phyloP scores from a whole-genome alignment of 139 green algal species.

The Chlorella sp. region DNA sequence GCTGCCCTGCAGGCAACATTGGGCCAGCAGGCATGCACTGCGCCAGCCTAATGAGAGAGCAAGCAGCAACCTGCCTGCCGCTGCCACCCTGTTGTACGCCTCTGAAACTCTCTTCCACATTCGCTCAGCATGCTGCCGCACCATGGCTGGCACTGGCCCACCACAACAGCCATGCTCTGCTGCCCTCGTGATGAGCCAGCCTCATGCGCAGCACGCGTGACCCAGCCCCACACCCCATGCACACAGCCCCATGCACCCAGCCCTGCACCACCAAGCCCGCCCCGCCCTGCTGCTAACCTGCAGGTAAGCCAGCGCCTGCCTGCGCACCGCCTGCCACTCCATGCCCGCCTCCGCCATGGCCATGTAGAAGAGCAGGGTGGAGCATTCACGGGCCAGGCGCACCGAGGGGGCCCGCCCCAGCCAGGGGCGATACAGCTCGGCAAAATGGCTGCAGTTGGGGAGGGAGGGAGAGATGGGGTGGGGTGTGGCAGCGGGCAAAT shows the following conservation, averaged over 20 bases:
- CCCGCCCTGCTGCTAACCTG: background rate
- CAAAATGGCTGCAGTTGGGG: background rate
- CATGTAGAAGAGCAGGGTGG: slow-evolving; percentile 7
- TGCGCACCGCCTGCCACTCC: slow-evolving; percentile 5
- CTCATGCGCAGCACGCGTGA: background rate
- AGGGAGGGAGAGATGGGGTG: background rate
- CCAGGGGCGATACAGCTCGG: background rate
- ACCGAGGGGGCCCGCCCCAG: background rate
- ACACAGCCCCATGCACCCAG: background rate
- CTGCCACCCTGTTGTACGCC: too few species aligned
- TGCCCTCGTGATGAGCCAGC: background rate
- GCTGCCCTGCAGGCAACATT: background rate
- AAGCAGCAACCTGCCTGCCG: background rate
- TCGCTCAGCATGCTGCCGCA: too few species aligned
- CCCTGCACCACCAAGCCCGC: background rate
- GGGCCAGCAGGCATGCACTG: too few species aligned
- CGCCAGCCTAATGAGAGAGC: too few species aligned
- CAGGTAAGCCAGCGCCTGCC: slow-evolving; percentile 3
- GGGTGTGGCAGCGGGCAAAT: too few species aligned
- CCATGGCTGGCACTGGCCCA: too few species aligned
- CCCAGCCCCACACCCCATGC: background rate
- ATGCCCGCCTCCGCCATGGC: background rate
- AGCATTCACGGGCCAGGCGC: background rate
- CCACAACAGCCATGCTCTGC: too few species aligned
- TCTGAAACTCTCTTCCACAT: too few species aligned